Evolutionary conservation across 202 grass and related monocot species (phyloP), one percentile per base, ranked within the genome.

Genomic region (Schoenoplectus tabernaemontani): DNA sequence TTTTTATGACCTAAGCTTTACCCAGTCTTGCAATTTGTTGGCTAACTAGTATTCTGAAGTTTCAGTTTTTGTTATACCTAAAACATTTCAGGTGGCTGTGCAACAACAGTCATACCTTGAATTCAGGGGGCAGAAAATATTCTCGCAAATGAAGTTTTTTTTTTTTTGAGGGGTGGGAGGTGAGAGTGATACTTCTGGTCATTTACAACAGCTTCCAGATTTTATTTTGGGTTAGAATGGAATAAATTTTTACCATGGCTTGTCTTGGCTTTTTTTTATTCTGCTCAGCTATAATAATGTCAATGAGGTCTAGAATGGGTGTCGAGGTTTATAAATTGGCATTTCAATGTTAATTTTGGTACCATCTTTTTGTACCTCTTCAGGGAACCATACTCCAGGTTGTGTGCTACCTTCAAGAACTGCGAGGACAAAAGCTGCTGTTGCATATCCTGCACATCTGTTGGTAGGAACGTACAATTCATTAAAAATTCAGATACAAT

Each of bases 361-460:
- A 70, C 41, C 4, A 26, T 41, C 7, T 47, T 60, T 50, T 42
- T 41, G 11, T 60, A 91, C 84, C 87, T 91, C 85, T 84, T 96
- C 89, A 42, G 92, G 89, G 82, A 96, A 91, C 90, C 93, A 97
- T 73, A 91, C 87, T 5, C 93, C 91, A 66, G 84, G 85, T 37
- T 91, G 88, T 0, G 88, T 83, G 85, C 86, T 88, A 37, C 87
- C 93, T 80, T 97, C 88, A 58, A 97, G 91, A 91, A 97, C 78
- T 64, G 90, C 83, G 72, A 82, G 79, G 60, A 57, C 88, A 79
- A 93, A 91, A 85, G 93, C 85, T 54, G 87, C 83, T n/a, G 16
- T 66, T 8, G 79, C 71, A 72, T 82, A 65, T 32, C 90, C 93
- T 24, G 87, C 90, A 6, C 85, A 96, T 67, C 88, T 93, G 86